Conservation (phyloP, 805 yeast species). For the Geotrichum ghanense region DNA sequence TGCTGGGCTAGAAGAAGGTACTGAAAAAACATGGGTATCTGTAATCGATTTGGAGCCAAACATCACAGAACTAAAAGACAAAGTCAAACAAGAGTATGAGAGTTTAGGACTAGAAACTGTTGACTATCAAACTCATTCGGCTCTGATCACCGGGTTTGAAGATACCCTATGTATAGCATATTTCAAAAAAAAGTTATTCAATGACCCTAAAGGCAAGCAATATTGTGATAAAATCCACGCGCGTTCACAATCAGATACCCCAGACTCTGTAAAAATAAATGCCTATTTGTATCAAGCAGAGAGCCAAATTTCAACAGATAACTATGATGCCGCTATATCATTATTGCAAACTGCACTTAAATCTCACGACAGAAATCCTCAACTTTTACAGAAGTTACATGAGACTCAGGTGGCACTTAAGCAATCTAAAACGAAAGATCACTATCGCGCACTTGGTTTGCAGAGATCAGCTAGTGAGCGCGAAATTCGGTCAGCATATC, state of each 20-base stretch:
- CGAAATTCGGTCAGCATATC: constrained; percentile 70
- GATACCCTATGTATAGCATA: constrained; percentile 33
- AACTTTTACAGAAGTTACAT: constrained; percentile 12
- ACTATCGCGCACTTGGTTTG: constrained; percentile 68
- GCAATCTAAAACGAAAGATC: constrained; percentile 45
- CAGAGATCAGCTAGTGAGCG: constrained; percentile 53
- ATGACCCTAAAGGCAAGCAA: constrained; percentile 15
- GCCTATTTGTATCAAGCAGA: neutral
- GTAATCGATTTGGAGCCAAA: constrained; percentile 5
- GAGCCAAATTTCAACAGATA: constrained; percentile 5
- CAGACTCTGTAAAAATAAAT: neutral
- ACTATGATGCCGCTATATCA: constrained; percentile 13
- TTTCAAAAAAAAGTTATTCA: constrained; percentile 22
- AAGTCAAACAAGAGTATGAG: constrained; percentile 3
- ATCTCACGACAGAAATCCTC: constrained; percentile 10
- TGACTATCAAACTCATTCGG: constrained; percentile 2
- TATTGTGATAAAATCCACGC: constrained; percentile 20
- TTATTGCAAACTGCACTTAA: constrained; percentile 13
- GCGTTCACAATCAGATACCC: constrained; percentile 5
- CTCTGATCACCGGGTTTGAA: constrained; percentile 23
- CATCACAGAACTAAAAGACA: constrained; percentile 8
- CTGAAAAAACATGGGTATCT: constrained; percentile 8
- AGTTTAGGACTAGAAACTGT: neutral
- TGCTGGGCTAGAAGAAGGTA: constrained; percentile 12
- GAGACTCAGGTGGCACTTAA: constrained; percentile 13